These are phyloP conservation scores for Setaria viridis DNA, from an alignment of 202 grass and related monocot genomes.

Conservation along the genomic window DNA sequence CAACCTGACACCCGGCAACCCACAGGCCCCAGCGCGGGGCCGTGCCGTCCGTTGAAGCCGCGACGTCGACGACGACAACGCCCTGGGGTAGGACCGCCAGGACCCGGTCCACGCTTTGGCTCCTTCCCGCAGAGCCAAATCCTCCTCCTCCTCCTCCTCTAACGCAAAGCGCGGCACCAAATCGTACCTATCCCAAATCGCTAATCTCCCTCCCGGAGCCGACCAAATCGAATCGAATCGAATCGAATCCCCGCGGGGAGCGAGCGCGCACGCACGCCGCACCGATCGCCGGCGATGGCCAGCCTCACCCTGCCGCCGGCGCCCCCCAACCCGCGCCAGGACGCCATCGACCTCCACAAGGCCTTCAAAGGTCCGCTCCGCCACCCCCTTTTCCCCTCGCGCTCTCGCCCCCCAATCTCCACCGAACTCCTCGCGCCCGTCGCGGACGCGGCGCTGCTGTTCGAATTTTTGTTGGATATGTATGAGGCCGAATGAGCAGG, in stretches of 20 bases:
- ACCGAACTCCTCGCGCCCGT: background rate
- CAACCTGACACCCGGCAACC: background rate
- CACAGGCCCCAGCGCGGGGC: background rate
- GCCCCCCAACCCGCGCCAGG: constrained; percentile 73
- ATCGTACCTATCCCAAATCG: background rate
- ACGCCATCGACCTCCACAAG: constrained; percentile 98
- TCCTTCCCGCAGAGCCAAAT: background rate
- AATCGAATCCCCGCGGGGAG: constrained; percentile 11
- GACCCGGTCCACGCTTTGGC: constrained; percentile 6
- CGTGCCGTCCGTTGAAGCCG: background rate
- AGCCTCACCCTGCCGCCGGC: constrained; percentile 77
- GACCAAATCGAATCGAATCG: constrained; percentile 51
- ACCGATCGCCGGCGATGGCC: constrained; percentile 61
- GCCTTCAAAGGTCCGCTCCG: constrained; percentile 90
- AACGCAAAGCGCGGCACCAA: constrained; percentile 24
- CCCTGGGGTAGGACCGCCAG: no score
- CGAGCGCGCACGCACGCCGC: constrained; percentile 3
- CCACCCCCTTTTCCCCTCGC: background rate
- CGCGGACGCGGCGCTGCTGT: background rate
- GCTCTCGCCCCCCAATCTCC: background rate
- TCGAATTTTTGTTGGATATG: background rate
- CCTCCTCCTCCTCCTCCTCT: background rate
- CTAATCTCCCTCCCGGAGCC: background rate
- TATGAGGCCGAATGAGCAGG: background rate
- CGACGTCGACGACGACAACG: background rate